Base-by-base conservation (phyloP, 768 basidiomycete species). In the Boletus rubropictus region DNA sequence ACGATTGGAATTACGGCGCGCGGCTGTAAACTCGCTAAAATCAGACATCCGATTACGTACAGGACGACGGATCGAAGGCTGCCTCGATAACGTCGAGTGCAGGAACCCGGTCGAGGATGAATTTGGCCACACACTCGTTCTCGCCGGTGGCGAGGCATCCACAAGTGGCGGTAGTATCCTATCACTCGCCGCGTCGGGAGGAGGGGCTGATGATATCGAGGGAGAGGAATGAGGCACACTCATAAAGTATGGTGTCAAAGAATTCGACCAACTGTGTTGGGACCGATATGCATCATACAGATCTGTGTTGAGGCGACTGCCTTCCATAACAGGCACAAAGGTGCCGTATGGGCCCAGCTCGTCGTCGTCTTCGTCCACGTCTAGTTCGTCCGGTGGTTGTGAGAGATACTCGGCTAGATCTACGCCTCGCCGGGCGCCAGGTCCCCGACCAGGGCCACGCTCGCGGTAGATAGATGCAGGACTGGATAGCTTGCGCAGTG, bases 1-100 rank as follows among this genome's bases (percentile, higher is more conserved):
- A 3, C 73, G 66, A 0, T 63, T 77, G 5, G 70, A 67, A 15
- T 77, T 77, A 42, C 86, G 77, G 25, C 86, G 79, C 11, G 79
- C 80, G 20, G 77, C 63, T 0, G 85, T 82, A 52, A 84, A 87
- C 22, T 88, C 86, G 57, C 75, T 81, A 62, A 89, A 87, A 52
- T 88, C 85, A 12, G 78, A 72, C 12, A 78, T 71, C 28, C 84
- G 70, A 24, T 75, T 73, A 5, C 74, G 72, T 27, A 69, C 56
- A 2, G 79, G 72, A 20, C 83, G 82, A 22, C 84, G 82, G 39
- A 84, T 70, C 18, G 82, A 79, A 0, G 78, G 65, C 50, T 82
- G 81, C 28, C 85, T 79, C 15, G 72, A 67, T 15, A 84, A 65
- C 6, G 63, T 58, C 9, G 67, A 53, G 29, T 65, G 64, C 28